A percentile compares a stretch with the other conserved stretches of the same genome.
Conservation (phyloP, 2,329 filamentous ascomycete species). For the Aspergillus pseudoterreus region DNA sequence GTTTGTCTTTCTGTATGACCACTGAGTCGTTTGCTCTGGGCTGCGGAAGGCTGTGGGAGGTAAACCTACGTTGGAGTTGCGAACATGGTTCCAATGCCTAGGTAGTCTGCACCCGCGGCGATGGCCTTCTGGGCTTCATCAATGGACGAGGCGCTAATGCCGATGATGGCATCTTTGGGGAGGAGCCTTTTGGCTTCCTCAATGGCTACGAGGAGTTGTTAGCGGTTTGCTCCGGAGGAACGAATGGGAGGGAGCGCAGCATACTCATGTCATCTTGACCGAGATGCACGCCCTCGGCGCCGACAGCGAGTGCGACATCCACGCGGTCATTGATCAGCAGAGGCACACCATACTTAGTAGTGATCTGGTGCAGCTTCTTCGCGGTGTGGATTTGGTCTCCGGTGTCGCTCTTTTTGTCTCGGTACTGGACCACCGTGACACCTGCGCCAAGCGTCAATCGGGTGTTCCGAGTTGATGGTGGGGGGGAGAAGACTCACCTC, state of each 20-base stretch:
- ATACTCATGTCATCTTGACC: conserved; percentile 89
- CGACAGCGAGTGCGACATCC: conserved; percentile 80
- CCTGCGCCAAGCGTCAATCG: conserved; percentile 39
- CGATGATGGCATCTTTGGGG: conserved; percentile 75
- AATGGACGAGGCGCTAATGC: conserved; percentile 74
- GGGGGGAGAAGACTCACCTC: conserved; percentile 49
- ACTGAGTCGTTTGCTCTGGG: not conserved
- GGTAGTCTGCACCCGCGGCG: conserved; percentile 75
- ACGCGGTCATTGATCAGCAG: conserved; percentile 91
- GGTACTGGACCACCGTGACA: conserved; percentile 81
- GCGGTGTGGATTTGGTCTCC: conserved; percentile 67
- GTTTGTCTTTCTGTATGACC: conserved; percentile 67
- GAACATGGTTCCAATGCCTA: conserved; percentile 87
- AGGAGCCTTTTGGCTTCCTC: conserved; percentile 67
- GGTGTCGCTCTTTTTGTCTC: conserved; percentile 81
- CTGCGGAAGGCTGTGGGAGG: not conserved
- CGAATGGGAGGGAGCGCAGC: conserved; percentile 15
- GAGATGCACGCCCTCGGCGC: conserved; percentile 88
- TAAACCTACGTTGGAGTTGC: conserved; percentile 69
- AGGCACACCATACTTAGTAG: conserved; percentile 65
- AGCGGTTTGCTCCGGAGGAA: not conserved
- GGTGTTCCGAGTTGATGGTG: not conserved
- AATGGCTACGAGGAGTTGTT: conserved; percentile 46
- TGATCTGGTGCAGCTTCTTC: conserved; percentile 66
- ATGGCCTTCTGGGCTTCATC: conserved; percentile 72